Evolutionary conservation across 1,139 yeast genomes (phyloP), one percentile per base, ranked within the genome.

Genomic region (Keqinozyma sinolaborantium): DNA sequence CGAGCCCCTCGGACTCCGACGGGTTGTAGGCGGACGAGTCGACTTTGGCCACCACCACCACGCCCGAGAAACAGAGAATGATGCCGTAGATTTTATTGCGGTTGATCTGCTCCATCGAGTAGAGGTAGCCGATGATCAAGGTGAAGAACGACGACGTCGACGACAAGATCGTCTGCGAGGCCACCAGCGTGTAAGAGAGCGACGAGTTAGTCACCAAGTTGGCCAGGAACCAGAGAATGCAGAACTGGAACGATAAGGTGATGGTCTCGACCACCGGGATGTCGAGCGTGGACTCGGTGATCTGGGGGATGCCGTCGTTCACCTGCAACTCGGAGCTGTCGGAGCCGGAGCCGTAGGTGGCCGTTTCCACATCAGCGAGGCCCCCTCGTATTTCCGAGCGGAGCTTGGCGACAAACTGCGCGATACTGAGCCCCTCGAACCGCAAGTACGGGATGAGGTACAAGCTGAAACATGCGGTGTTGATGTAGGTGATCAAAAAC

Each of bases 71-170:
- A 14, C 95, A 82, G 8, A 86, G 64, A 2, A 81, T 42, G 8
- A 87, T 70, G 0, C 95, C 95, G 19, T 73, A 50, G 2, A 88
- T 56, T 53, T 92, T 92, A 28, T 71, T 65, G 16, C 56, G 51
- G 45, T 78, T 84, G 47, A 90, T 74, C 19, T 59, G 60, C 56
- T 92, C 98, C 6, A 88, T 75, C 19, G 79, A 65, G 39, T 79
- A 81, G 14, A 83, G 40, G 34, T 79, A 77, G 1, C 97, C 97
- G n/a, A 90, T 70, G 3, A 88, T 47, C 27, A 92, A 69, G 0
- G 98, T 92, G 72, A 92, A 92, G 53, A 92, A 88, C 10, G 96
- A 84, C 5, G 95, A 83, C 0, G 97, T 88, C 25, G 96, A 83
- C 6, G 95, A 83, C 27, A 92, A 60, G 23, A 92, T 90, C 3